Evolutionary conservation across 2,329 filamentous ascomycete genomes (phyloP).

Genomic region (Sordariomycetes sp.): DNA sequence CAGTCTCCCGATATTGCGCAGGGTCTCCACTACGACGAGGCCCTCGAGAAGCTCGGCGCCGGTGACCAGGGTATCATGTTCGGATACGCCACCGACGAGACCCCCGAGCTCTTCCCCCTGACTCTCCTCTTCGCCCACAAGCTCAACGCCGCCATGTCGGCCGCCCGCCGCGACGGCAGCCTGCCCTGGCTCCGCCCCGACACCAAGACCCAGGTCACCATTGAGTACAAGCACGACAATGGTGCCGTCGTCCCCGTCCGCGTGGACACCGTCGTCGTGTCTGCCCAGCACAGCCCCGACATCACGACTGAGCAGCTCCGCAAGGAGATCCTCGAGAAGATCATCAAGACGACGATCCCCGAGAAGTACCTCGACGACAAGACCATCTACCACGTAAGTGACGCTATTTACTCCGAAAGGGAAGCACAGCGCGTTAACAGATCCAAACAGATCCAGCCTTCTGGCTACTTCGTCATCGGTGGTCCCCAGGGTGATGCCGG

Average conservation of each 20-base stretch:
- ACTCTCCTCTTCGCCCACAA: constrained; percentile 91
- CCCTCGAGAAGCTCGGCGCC: constrained; percentile 92
- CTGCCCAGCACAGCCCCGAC: constrained; percentile 80
- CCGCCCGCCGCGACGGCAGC: constrained; percentile 73
- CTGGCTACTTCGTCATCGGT: constrained; percentile 97
- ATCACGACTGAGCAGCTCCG: constrained; percentile 87
- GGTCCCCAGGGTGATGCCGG: constrained; percentile 97
- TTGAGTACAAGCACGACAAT: constrained; percentile 96
- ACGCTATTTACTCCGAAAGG: not conserved
- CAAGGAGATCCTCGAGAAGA: constrained; percentile 93
- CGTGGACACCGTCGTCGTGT: constrained; percentile 94
- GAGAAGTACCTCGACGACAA: constrained; percentile 82
- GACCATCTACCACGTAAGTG: constrained; percentile 81
- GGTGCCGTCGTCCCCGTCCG: constrained; percentile 85
- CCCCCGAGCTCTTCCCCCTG: constrained; percentile 88
- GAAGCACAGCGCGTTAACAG: not conserved
- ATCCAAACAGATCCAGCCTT: constrained; percentile 74
- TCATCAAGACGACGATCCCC: constrained; percentile 90
- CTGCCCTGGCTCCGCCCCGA: constrained; percentile 93
- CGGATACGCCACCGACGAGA: constrained; percentile 98
- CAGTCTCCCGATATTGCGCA: constrained; percentile 98
- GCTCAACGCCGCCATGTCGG: constrained; percentile 90
- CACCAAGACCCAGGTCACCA: constrained; percentile 98
- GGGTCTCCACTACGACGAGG: constrained; percentile 96
- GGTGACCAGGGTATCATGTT: constrained; percentile 99